A percentile compares a stretch with the other conserved stretches of the same genome.
phyloP scores from a whole-genome alignment of 257 asterid species.

The Primulina tabacum region DNA sequence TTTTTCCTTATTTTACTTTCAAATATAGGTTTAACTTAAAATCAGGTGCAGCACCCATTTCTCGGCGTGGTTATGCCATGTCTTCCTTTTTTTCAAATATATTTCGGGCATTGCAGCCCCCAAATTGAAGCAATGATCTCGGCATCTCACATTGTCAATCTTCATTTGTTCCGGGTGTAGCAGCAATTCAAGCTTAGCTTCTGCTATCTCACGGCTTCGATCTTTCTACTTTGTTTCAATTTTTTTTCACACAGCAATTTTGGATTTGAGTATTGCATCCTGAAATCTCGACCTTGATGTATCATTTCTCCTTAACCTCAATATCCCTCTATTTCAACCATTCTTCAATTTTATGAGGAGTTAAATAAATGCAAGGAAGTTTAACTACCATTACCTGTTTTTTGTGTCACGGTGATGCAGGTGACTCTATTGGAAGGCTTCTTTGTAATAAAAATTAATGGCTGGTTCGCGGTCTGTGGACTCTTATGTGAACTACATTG shows the following conservation, averaged over 20 bases:
- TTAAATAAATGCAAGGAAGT: too few species aligned
- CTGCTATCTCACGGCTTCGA: not conserved
- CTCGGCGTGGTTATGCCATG: not conserved
- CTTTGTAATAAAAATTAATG: conserved; percentile 21
- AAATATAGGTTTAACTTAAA: not conserved
- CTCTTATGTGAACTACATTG: conserved; percentile 13
- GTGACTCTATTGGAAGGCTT: conserved; percentile 1
- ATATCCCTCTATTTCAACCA: too few species aligned
- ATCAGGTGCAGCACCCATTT: too few species aligned
- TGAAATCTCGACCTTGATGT: not conserved
- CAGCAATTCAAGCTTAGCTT: not conserved
- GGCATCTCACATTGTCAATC: not conserved
- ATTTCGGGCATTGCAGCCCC: not conserved
- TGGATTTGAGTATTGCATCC: not conserved
- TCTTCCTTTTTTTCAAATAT: too few species aligned
- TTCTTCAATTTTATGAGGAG: too few species aligned
- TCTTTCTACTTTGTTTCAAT: not conserved
- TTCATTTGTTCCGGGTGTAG: not conserved
- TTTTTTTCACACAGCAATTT: not conserved
- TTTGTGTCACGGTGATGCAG: conserved; percentile 29
- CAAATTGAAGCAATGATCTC: not conserved
- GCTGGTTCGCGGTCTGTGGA: conserved; percentile 23
- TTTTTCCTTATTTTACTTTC: not conserved
- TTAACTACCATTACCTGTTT: not conserved
- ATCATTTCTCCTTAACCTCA: not conserved